phyloP scores from a whole-genome alignment of 441 rosid species.

The Adansonia gregorii region DNA sequence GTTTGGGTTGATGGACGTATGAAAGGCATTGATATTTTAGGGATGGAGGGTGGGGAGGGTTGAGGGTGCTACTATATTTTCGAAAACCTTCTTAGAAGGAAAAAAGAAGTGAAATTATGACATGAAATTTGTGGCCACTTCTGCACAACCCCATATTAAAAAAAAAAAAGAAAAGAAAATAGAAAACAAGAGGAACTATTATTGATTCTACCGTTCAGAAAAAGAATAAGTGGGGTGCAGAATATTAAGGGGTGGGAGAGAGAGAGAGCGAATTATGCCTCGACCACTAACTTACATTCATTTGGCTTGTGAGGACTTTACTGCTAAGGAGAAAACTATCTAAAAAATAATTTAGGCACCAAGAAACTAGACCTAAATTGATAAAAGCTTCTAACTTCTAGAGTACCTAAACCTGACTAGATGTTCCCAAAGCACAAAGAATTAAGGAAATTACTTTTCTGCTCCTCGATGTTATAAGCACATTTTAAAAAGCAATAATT shows the following conservation, averaged over 20 bases:
- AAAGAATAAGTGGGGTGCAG: not conserved
- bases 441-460: not conserved
- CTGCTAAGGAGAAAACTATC: not conserved
- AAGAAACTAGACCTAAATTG: not conserved
- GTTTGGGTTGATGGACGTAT: not conserved
- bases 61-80: not conserved
- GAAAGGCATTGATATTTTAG: not conserved
- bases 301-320: constrained; percentile 4
- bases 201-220: not conserved
- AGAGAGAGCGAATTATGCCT: not conserved
- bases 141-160: not conserved
- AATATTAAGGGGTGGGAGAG: not conserved
- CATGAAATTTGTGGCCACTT: not conserved
- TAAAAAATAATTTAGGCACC: not conserved
- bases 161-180: not conserved
- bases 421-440: not conserved
- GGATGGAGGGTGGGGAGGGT: not conserved
- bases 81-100: not conserved
- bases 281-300: not conserved
- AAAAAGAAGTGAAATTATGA: not conserved
- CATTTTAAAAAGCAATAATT: not conserved
- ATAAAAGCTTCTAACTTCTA: not conserved
- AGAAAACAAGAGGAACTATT: not conserved
- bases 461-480: not conserved
- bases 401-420: not conserved